phyloP scores from a whole-genome alignment of 169 alveolate species.

The Plasmodium yoelii region DNA sequence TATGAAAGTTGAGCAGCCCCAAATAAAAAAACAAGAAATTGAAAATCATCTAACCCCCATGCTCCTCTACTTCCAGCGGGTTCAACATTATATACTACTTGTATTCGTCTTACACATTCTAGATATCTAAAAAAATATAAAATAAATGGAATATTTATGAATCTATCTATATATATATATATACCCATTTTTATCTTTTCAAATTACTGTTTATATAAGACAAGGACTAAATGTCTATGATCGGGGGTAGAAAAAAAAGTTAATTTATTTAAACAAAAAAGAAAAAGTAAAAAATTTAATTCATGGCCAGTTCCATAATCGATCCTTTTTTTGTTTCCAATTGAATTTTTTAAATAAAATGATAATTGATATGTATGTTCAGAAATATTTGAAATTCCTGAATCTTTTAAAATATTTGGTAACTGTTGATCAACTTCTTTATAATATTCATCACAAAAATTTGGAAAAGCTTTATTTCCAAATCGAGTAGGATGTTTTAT shows the following conservation, averaged over 20 bases:
- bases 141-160: neutral
- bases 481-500: conserved; percentile 91
- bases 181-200: neutral
- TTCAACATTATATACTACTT: conserved; percentile 95
- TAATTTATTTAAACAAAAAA: conserved; percentile 83
- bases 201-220: conserved; percentile 76
- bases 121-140: conserved; percentile 89
- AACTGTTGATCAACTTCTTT: conserved; percentile 38
- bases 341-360: conserved; percentile 90
- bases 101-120: conserved; percentile 93
- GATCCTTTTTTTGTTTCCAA: conserved; percentile 95
- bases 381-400: conserved; percentile 72
- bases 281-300: conserved; percentile 88
- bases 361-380: conserved; percentile 78
- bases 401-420: conserved; percentile 53
- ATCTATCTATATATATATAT: no score
- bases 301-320: conserved; percentile 99
- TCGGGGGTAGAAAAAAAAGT: conserved; percentile 46
- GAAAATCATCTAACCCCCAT: conserved; percentile 99
- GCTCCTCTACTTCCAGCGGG: conserved; percentile 99
- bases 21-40: conserved; percentile 95
- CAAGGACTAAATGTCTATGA: conserved; percentile 78
- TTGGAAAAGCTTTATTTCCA: conserved; percentile 93
- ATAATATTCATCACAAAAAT: conserved; percentile 82
- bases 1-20: conserved; percentile 96